A percentile compares a stretch with the other conserved stretches of the same genome.
These are phyloP conservation scores for Cyathus striatus DNA, from an alignment of 768 basidiomycete genomes.

Conservation along the genomic window DNA sequence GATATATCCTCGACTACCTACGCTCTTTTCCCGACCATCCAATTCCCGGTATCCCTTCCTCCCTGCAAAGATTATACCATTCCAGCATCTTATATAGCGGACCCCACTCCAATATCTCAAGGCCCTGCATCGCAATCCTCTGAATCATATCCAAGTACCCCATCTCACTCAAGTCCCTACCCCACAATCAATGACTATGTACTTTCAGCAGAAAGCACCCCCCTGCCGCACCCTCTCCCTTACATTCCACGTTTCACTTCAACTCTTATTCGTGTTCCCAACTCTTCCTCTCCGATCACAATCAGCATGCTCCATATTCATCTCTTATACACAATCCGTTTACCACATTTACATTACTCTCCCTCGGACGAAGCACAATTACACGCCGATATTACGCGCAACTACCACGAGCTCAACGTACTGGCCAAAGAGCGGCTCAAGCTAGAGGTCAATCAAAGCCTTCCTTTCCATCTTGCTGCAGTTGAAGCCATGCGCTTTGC, in stretches of 20 bases:
- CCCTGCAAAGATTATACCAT: slow-evolving; percentile 30
- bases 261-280: slow-evolving; percentile 53
- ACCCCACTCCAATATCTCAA: slow-evolving; percentile 13
- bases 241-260: slow-evolving; percentile 55
- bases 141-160: background rate
- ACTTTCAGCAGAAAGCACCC: slow-evolving; percentile 4
- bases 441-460: slow-evolving; percentile 40
- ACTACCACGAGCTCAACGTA: slow-evolving; percentile 65
- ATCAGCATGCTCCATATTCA: slow-evolving; percentile 57
- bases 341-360: slow-evolving; percentile 20
- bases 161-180: slow-evolving; percentile 10
- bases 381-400: slow-evolving; percentile 55
- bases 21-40: slow-evolving; percentile 36
- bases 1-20: slow-evolving; percentile 49
- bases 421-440: slow-evolving; percentile 48
- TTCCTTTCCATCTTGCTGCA: slow-evolving; percentile 75
- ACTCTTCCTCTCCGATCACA: slow-evolving; percentile 33
- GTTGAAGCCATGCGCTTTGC: slow-evolving; percentile 56
- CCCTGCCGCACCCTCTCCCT: slow-evolving; percentile 27
- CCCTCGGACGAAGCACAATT: slow-evolving; percentile 22
- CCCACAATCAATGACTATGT: too few species aligned
- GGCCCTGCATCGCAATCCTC: slow-evolving; percentile 1
- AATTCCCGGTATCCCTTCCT: slow-evolving; percentile 34
- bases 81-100: slow-evolving; percentile 26
- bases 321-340: slow-evolving; percentile 47